A percentile compares a stretch with the other conserved stretches of the same genome.
phyloP scores from a whole-genome alignment of 176 grass and related monocot genomes.

The Oryza meridionalis region DNA sequence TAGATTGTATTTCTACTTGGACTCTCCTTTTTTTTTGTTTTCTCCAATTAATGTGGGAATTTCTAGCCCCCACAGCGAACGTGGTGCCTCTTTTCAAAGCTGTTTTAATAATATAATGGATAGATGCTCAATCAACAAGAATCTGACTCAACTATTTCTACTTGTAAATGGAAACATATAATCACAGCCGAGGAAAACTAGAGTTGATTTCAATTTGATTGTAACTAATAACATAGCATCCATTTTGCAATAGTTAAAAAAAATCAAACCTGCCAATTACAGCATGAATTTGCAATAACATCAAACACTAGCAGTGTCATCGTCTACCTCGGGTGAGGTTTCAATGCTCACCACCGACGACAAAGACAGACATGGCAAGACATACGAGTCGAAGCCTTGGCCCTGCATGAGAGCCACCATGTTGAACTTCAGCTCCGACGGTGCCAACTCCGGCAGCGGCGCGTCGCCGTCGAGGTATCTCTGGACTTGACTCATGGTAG shows the following conservation, averaged over 20 bases:
- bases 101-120: too few species aligned
- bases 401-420: background rate
- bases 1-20: too few species aligned
- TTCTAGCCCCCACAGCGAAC: too few species aligned
- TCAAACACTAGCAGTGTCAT: background rate
- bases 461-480: background rate
- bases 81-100: too few species aligned
- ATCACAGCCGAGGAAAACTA: background rate
- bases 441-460: background rate
- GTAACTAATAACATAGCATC: background rate
- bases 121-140: too few species aligned
- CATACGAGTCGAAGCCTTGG: conserved; percentile 16
- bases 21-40: too few species aligned
- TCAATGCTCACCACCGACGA: background rate
- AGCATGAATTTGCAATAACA: background rate
- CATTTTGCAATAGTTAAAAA: background rate
- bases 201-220: background rate
- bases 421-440: background rate
- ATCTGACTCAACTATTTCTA: background rate
- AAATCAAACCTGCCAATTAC: background rate
- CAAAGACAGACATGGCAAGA: conserved; percentile 2
- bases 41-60: too few species aligned
- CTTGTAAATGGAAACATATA: background rate
- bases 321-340: background rate
- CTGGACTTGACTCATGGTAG: background rate